A percentile compares a stretch with the other conserved stretches of the same genome.
These are phyloP conservation scores for Penicillium nucicola DNA, from an alignment of 495 filamentous ascomycete species.

Conservation along the genomic window DNA sequence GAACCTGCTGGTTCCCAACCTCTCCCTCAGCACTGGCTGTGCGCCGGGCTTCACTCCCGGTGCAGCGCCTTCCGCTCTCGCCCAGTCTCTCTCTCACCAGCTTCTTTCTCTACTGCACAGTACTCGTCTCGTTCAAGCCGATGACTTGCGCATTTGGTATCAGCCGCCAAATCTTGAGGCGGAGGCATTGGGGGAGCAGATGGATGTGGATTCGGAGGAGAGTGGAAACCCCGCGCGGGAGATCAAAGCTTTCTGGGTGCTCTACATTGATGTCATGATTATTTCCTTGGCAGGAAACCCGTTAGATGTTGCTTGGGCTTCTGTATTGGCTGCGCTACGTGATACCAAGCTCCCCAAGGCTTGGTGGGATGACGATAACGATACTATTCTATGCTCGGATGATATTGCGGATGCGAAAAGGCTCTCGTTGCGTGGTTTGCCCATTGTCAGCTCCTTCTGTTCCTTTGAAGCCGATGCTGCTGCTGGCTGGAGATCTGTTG, in stretches of 20 bases:
- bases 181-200: constrained; percentile 36
- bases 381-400: constrained; percentile 73
- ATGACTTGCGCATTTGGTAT: constrained; percentile 69
- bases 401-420: constrained; percentile 41
- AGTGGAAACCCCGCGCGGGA: constrained; percentile 29
- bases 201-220: constrained; percentile 38
- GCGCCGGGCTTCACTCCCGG: constrained; percentile 82
- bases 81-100: constrained; percentile 78
- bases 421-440: constrained; percentile 56
- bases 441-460: constrained; percentile 68
- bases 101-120: constrained; percentile 71
- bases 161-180: constrained; percentile 43
- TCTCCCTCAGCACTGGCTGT: constrained; percentile 86
- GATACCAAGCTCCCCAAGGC: constrained; percentile 77
- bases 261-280: constrained; percentile 90
- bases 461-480: constrained; percentile 68
- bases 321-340: constrained; percentile 75
- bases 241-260: constrained; percentile 84
- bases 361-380: constrained; percentile 80
- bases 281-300: constrained; percentile 87
- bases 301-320: constrained; percentile 85
- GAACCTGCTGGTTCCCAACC: constrained; percentile 84
- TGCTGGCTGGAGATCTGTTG: constrained; percentile 35
- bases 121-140: constrained; percentile 55
- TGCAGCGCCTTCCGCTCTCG: constrained; percentile 71